A percentile compares a stretch with the other conserved stretches of the same genome.
phyloP scores from a whole-genome alignment of 441 rosid genomes.

The Lepidium campestre region DNA sequence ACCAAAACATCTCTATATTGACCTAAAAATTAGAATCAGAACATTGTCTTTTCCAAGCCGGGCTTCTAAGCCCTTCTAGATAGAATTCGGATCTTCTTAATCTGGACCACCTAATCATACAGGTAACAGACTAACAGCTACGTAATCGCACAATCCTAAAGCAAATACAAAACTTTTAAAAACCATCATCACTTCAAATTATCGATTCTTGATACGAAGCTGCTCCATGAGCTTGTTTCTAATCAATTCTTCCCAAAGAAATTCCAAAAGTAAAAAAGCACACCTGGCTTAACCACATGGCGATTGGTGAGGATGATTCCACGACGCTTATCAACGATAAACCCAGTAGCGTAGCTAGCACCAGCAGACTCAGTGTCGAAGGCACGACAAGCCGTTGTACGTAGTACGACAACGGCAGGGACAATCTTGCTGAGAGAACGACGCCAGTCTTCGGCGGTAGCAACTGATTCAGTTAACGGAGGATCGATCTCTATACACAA shows the following conservation, averaged over 20 bases:
- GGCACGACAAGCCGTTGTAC: conserved; percentile 74
- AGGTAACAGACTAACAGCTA: neutral
- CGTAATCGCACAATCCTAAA: conserved; percentile 3
- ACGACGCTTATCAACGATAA: conserved; percentile 79
- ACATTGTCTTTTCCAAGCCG: neutral
- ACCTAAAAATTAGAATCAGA: neutral
- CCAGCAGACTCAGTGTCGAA: conserved; percentile 77
- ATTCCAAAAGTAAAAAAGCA: neutral
- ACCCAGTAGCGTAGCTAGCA: conserved; percentile 82
- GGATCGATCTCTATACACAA: conserved; percentile 75
- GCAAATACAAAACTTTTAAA: neutral
- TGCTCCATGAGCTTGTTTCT: neutral
- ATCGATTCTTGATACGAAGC: neutral
- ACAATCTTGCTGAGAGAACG: conserved; percentile 61
- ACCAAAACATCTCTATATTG: neutral
- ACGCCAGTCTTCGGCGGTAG: conserved; percentile 89
- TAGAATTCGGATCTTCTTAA: neutral
- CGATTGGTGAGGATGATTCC: conserved; percentile 97
- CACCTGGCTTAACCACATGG: conserved; percentile 92
- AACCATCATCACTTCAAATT: neutral
- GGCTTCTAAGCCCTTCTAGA: neutral
- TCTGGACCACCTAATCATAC: conserved; percentile 9
- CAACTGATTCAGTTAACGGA: conserved; percentile 40
- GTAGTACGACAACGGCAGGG: conserved; percentile 86
- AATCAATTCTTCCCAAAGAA: neutral